phyloP scores from a whole-genome alignment of 352 stramenopile genomes.

The Phytophthora pisi region DNA sequence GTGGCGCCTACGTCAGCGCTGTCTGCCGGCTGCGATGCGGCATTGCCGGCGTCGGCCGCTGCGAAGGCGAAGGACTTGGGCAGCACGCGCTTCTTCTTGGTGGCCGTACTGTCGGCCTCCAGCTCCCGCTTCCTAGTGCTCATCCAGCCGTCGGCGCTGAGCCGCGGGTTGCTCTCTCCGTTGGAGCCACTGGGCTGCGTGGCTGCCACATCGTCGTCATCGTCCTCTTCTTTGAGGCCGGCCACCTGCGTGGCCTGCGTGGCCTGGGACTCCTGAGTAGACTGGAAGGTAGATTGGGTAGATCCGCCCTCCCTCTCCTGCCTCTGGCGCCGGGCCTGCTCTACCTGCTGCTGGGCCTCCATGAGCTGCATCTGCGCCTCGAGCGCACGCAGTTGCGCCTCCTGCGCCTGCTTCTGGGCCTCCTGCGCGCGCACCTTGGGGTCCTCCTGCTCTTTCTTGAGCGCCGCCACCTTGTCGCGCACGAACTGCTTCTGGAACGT shows the following conservation, averaged over 20 bases:
- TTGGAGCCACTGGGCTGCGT: slow-evolving; percentile 28
- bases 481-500: slow-evolving; percentile 76
- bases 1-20: neutral
- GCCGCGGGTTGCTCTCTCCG: neutral
- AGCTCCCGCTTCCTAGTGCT: slow-evolving; percentile 21
- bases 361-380: slow-evolving; percentile 30
- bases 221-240: neutral
- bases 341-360: slow-evolving; percentile 30
- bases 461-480: slow-evolving; percentile 37
- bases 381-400: slow-evolving; percentile 19
- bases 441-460: slow-evolving; percentile 16
- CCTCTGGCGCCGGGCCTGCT: slow-evolving; percentile 22
- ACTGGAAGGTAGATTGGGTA: slow-evolving; percentile 13
- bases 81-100: slow-evolving; percentile 35
- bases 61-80: slow-evolving; percentile 32
- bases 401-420: slow-evolving; percentile 28
- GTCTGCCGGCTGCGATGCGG: slow-evolving; percentile 7
- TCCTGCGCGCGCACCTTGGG: slow-evolving; percentile 5
- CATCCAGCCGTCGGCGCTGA: slow-evolving; percentile 21
- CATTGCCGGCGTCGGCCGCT: slow-evolving; percentile 14
- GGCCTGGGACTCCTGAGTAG: slow-evolving; percentile 13
- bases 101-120: slow-evolving; percentile 7
- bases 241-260: slow-evolving; percentile 5
- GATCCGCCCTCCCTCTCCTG: slow-evolving; percentile 5
- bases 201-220: slow-evolving; percentile 26